These are phyloP conservation scores for Fusarium liriodendri DNA, from an alignment of 2,329 filamentous ascomycete genomes.

Conservation along the genomic window DNA sequence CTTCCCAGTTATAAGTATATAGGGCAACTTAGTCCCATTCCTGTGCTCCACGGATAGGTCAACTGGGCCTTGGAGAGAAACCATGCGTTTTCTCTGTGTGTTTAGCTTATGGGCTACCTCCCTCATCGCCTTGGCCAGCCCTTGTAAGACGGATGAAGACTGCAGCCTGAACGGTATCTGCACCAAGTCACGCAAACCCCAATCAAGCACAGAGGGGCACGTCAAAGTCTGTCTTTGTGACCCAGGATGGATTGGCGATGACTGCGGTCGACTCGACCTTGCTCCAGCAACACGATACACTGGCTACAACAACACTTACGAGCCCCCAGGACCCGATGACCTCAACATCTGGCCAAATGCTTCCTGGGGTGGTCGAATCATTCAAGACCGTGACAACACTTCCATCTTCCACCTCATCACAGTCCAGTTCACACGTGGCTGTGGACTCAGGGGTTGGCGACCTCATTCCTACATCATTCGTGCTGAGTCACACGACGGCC, in stretches of 20 bases:
- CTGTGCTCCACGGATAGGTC: not conserved
- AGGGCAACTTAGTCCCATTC: not conserved
- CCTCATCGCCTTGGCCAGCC: not conserved
- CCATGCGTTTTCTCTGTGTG: not conserved
- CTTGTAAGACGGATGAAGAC: slow-evolving; percentile 41
- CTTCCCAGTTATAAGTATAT: not conserved
- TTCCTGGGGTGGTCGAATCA: slow-evolving; percentile 60
- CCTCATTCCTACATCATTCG: slow-evolving; percentile 58
- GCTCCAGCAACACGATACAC: slow-evolving; percentile 52
- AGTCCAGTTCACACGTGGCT: slow-evolving; percentile 58
- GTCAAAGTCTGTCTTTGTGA: slow-evolving; percentile 46
- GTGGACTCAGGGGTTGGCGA: slow-evolving; percentile 59
- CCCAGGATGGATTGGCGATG: slow-evolving; percentile 55
- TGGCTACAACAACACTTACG: slow-evolving; percentile 59
- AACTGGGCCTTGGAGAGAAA: not conserved
- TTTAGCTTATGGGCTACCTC: not conserved
- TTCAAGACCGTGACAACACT: slow-evolving; percentile 54
- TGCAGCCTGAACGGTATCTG: slow-evolving; percentile 49
- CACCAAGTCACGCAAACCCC: not conserved
- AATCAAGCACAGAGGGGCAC: not conserved
- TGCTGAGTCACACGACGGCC: slow-evolving; percentile 57
- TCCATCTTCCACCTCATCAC: slow-evolving; percentile 57
- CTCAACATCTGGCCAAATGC: slow-evolving; percentile 48
- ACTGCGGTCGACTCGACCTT: slow-evolving; percentile 59
- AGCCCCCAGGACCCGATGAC: slow-evolving; percentile 45